phyloP scores from a whole-genome alignment of 495 filamentous ascomycete genomes.

The Letharia columbiana region DNA sequence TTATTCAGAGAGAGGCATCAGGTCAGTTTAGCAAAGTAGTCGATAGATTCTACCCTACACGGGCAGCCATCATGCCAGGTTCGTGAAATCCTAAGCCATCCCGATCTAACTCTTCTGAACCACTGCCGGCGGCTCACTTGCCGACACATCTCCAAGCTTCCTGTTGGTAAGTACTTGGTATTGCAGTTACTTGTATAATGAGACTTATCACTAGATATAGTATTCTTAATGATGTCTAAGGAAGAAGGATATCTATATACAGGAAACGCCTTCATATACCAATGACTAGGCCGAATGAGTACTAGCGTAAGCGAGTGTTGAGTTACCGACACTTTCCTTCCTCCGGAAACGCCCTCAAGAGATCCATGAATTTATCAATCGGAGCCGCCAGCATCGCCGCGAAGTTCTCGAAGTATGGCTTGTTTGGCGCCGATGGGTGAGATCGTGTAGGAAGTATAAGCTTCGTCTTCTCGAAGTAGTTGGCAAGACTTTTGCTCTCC shows the following conservation, averaged over 20 bases:
- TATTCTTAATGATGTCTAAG: too few relatives aligned
- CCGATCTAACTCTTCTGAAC: neutral
- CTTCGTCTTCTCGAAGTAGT: slow-evolving; percentile 18
- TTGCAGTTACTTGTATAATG: too few relatives aligned
- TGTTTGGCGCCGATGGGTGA: slow-evolving; percentile 38
- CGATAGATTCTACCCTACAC: neutral
- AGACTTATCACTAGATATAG: too few relatives aligned
- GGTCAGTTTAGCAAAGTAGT: neutral
- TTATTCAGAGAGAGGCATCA: neutral
- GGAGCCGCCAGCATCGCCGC: slow-evolving; percentile 43
- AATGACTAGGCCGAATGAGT: too few relatives aligned
- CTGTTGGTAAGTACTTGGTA: too few relatives aligned
- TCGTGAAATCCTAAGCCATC: neutral
- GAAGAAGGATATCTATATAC: too few relatives aligned
- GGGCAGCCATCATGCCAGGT: neutral
- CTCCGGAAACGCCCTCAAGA: slow-evolving; percentile 41
- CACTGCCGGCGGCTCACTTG: neutral
- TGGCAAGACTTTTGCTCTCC: slow-evolving; percentile 24
- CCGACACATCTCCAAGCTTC: neutral
- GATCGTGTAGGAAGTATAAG: slow-evolving; percentile 27
- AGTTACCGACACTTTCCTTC: too few relatives aligned
- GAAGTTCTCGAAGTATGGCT: slow-evolving; percentile 44
- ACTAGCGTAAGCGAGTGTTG: too few relatives aligned
- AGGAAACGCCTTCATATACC: too few relatives aligned
- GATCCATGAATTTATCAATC: slow-evolving; percentile 42